Conservation (phyloP, 805 yeast genomes). For the Kuraishia floccosa region DNA sequence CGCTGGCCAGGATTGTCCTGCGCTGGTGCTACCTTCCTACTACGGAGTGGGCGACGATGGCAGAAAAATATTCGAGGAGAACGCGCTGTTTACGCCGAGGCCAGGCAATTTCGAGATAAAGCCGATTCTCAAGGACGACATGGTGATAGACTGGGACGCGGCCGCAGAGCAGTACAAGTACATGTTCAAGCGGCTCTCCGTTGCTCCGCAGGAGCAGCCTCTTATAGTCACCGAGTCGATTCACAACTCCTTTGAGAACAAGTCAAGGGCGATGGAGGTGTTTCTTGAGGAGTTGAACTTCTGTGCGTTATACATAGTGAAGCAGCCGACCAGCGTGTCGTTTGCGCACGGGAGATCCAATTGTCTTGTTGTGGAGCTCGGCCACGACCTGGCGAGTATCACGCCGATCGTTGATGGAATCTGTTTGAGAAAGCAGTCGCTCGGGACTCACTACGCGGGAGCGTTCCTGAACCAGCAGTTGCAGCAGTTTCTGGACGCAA, state of each 20-base stretch:
- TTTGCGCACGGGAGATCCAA: slow-evolving; percentile 85
- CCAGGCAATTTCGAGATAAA: slow-evolving; percentile 34
- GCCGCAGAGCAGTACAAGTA: slow-evolving; percentile 65
- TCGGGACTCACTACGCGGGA: slow-evolving; percentile 69
- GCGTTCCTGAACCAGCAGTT: slow-evolving; percentile 47
- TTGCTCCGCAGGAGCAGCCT: slow-evolving; percentile 60
- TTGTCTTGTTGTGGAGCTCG: slow-evolving; percentile 77
- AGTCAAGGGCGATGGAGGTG: slow-evolving; percentile 59
- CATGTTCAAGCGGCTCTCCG: slow-evolving; percentile 40
- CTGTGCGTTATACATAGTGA: slow-evolving; percentile 74
- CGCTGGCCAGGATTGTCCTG: slow-evolving; percentile 89
- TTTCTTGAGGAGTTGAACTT: slow-evolving; percentile 58
- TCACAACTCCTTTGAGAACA: slow-evolving; percentile 63
- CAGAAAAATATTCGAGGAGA: slow-evolving; percentile 16
- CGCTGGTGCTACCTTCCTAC: slow-evolving; percentile 59
- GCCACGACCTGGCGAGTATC: slow-evolving; percentile 66
- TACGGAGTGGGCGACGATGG: slow-evolving; percentile 29
- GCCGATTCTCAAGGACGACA: slow-evolving; percentile 48
- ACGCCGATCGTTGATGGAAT: slow-evolving; percentile 81
- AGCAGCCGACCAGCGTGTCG: slow-evolving; percentile 78
- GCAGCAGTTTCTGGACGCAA: slow-evolving; percentile 23
- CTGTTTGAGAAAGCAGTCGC: slow-evolving; percentile 57
- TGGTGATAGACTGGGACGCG: slow-evolving; percentile 78
- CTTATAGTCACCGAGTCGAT: slow-evolving; percentile 77
- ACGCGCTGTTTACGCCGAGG: slow-evolving; percentile 29